Evolutionary conservation across 2,329 filamentous ascomycete species (phyloP), one percentile per base, ranked within the genome.

Genomic region (Trichoderma brevicompactum): DNA sequence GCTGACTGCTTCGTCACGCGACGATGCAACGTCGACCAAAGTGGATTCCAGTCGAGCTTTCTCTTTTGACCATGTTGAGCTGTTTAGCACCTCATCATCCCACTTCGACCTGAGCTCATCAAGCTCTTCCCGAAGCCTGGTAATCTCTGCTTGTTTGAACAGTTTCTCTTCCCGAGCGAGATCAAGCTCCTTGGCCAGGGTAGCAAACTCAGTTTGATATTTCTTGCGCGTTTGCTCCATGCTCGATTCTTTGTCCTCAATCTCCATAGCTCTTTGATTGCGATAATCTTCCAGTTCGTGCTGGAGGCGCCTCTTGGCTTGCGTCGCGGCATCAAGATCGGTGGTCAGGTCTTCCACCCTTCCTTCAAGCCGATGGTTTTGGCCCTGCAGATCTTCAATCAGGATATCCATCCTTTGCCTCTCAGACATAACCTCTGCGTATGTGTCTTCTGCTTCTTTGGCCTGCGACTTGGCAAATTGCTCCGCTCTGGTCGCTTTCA

Each of bases 221-320:
- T 98, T 99, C 83, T 94, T 95, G 73, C 94, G 88, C 49, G 94
- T 97, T 78, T 98, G 94, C 79, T 99, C 95, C 87, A 97, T 91
- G 70, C 92, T 95, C 9, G 90, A 90, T 78, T 98, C 94, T 77
- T 95, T 97, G 78, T 99, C 94, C 77, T 98, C 95, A 64, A 98
- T 92, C 72, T 98, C 95, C 77, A 96, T 96, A 65, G 94, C 94
- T 53, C 94, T 88, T 78, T 97, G 94, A 74, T 89, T 96, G 67
- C 95, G 89, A 81, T 98, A 99, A 78, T 99, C 94, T 77, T 98
- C 94, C 2, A 99, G 89, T 80, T 99, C 94, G 74, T 98, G 94
- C 77, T 99, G 94, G 28, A 98, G 88, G 66, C 94, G 88, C 79
- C 94, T 96, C 84, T 97, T 97, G 19, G 92, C 88, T 79, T 97